Conservation (phyloP, 2,329 filamentous ascomycete genomes). For the Xylariaceae sp. region DNA sequence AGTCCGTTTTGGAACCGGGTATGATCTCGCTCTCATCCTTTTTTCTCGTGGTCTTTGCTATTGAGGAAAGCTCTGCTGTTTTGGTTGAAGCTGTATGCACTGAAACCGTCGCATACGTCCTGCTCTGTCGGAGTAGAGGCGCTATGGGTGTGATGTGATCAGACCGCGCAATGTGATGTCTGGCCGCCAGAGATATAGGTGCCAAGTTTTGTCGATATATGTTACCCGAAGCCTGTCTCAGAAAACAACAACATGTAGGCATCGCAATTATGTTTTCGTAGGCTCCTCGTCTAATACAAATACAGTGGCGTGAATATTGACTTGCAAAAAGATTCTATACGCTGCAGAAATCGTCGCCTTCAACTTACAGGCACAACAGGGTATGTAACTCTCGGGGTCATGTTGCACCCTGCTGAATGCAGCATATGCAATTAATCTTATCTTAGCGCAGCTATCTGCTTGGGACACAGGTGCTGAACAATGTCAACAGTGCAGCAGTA, state of each 20-base stretch:
- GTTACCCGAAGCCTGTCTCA: conserved; percentile 23
- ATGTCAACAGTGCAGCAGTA: background rate
- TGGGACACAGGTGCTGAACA: background rate
- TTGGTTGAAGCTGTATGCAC: conserved; percentile 1
- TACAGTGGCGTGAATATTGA: no score
- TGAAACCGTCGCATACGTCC: conserved; percentile 18
- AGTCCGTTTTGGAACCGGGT: conserved; percentile 27
- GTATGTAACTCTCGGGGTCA: no score
- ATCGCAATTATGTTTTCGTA: no score
- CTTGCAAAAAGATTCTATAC: no score
- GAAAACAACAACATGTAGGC: conserved; percentile 37
- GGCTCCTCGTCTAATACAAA: no score
- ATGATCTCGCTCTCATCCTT: conserved; percentile 15
- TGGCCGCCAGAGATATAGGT: conserved; percentile 7
- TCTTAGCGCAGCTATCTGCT: background rate
- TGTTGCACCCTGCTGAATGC: no score
- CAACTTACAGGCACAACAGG: background rate
- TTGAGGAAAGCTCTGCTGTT: background rate
- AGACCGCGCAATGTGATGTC: conserved; percentile 4
- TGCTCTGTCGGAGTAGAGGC: conserved; percentile 11
- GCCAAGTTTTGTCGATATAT: conserved; percentile 17
- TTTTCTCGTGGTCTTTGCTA: background rate
- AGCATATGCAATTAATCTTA: no score
- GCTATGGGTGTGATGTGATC: conserved; percentile 2
- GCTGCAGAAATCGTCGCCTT: background rate